Evolutionary conservation across 2,329 filamentous ascomycete species (phyloP), one percentile per base, ranked within the genome.

Genomic region (Sclerotinia borealis): DNA sequence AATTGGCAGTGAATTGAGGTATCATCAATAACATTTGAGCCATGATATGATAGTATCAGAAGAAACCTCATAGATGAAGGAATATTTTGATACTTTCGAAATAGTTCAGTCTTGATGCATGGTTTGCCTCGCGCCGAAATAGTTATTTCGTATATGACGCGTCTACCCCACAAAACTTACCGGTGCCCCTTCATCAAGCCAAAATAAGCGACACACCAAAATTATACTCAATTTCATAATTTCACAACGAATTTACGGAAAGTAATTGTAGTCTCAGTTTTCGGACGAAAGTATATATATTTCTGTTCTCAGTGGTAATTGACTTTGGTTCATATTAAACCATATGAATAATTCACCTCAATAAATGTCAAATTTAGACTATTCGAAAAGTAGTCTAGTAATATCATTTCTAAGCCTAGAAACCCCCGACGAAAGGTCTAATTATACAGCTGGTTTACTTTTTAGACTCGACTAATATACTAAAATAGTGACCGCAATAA

Each of bases 401-500:
- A 34, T 1, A 3, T 5, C 11, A 34, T 15, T 9, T 22, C 3
- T 36, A 17, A 22, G 15, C 19, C 49, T n/a, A n/a, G n/a, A n/a
- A n/a, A n/a, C n/a, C 19, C 9, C 3, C 27, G 17, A 19, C 25
- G 1, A n/a, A n/a, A 50, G 10, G 7, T 36, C 6, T 11, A 1
- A 2, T 22, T 34, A 3, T 6, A 19, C 19, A 25, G 3, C 3
- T 10, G 6, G 22, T 22, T 51, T 3, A 1, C 2, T 3, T 1
- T 6, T 2, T 3, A 0, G 10, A 7, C 22, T 13, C 29, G 13
- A 2, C 10, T 9, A 3, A 41, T 55, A 29, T 15, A 10, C 0
- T 2, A 1, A n/a, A 15, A 55, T 22, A 41, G 6, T 1, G 0
- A 4, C 0, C 2, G 0, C 1, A n/a, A n/a, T 1, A 31, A 1